Base-by-base conservation (phyloP, 2,329 filamentous ascomycete genomes). In the Verticillium klebahnii region DNA sequence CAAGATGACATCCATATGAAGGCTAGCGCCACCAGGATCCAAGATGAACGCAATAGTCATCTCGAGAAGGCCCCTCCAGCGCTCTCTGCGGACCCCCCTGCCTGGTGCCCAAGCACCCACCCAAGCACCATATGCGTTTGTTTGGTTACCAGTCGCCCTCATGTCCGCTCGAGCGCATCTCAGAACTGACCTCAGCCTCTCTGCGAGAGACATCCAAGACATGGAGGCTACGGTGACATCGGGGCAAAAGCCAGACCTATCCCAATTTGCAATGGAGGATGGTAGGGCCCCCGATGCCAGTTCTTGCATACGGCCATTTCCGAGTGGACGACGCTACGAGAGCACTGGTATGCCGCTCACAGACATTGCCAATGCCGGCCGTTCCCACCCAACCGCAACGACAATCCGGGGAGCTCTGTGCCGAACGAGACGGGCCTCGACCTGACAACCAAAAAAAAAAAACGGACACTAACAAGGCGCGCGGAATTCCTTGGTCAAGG, bases 21-120 rank as follows among this genome's bases (percentile, higher is more conserved):
- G 63, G 63, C 57, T 65, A 64, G 63, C 56, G 61, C 59, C n/a
- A 59, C 61, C 57, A 58, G 62, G 59, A 65, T 66, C 61, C 65
- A 61, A 65, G 64, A 66, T 66, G 64, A 65, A 61, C 64, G 64
- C 59, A 62, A 61, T 52, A 60, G 50, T 50, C 64, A 66, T 66
- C 61, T 66, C 59, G 57, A 39, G 45, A 40, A 50, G 23, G 19
- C n/a, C 45, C n/a, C 45, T 52, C 45, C 45, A 19, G 45, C 19
- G 23, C 45, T 25, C 45, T 52, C 19, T 29, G 29, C 29, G 29
- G 3, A 4, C n/a, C 5, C 45, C 45, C 45, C 19, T 19, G n/a
- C 8, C 54, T 17, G 50, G 11, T 36, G 29, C n/a, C 23, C 45
- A 19, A 55, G 31, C 34, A 14, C n/a, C 55, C 15, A 25, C 25